Conservation (phyloP, 805 yeast species). For the Candida fluviatilis region DNA sequence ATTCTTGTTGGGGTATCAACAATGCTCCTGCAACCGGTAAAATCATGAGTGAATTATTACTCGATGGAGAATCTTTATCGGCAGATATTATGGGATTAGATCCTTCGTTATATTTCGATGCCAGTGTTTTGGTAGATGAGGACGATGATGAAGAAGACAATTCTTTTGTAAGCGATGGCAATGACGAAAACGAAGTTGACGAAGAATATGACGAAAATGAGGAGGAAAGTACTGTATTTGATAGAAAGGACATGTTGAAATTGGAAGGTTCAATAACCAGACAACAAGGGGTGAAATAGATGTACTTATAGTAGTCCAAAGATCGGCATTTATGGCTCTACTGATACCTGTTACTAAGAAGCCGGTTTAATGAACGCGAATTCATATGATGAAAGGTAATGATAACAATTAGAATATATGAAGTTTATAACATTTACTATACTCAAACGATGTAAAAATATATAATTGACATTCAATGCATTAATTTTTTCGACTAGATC, state of each 20-base stretch:
- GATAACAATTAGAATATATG: background rate
- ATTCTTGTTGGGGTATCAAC: conserved; percentile 98
- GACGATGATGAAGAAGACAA: conserved; percentile 12
- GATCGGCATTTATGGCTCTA: no score
- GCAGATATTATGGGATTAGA: conserved; percentile 81
- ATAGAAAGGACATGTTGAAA: no score
- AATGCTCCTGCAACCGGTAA: conserved; percentile 98
- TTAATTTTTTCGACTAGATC: background rate
- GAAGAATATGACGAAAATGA: background rate
- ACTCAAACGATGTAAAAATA: no score
- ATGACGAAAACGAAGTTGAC: background rate
- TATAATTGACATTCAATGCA: background rate
- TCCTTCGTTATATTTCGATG: conserved; percentile 85
- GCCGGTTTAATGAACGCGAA: no score
- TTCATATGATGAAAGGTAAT: background rate
- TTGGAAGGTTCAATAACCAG: no score
- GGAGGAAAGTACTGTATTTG: background rate
- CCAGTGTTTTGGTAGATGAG: conserved; percentile 39
- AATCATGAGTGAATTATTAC: conserved; percentile 76
- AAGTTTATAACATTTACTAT: background rate
- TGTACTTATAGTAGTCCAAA: background rate
- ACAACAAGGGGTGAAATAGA: no score
- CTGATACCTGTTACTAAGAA: no score
- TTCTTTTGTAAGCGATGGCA: no score
- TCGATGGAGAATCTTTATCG: conserved; percentile 76